Evolutionary conservation across 176 grass and related monocot genomes (phyloP), one percentile per base, ranked within the genome.

Genomic region (barley (Hordeum vulgare)): DNA sequence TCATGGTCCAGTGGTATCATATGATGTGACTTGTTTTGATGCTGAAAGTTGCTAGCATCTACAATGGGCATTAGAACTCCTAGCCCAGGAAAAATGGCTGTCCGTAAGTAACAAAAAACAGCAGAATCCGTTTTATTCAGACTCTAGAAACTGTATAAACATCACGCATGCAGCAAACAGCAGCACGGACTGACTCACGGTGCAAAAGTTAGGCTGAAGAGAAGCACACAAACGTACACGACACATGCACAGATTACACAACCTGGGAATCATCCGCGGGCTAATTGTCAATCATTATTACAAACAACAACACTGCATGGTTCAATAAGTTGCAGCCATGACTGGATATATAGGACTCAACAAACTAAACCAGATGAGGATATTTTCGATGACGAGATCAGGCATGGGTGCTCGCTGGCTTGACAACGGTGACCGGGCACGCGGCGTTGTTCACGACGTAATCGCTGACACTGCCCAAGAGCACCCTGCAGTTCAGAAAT

Each of bases 341-440:
- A 29, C 20, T 27, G 33, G 25, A 41, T n/a, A 49, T 6, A 51
- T 45, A 49, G 3, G 2, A 62, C 8, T 62, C 37, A 3, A 12
- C 67, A 62, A 40, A 61, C 25, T 40, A 66, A 8, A 81, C 25
- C 76, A 77, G 12, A 40, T 10, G 24, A 14, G 11, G 60, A 42
- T 36, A 31, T 81, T 24, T 60, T 69, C 1, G 4, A 36, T 0
- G 8, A 51, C 13, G 35, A 56, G 63, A 85, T 90, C 80, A 96
- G 13, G 63, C 81, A 14, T 90, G 81, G 8, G 81, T 47, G 54
- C 78, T 86, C 1, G 64, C 0, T 7, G 36, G 18, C 83, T 90
- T 99, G 59, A 99, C 96, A 66, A 99, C 91, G 3, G 96, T 99
- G 35, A 99, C 89, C 0, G 96, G 93, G 67, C 93, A 99, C 18